Conservation (phyloP, 306 rosid species). For the Senna tora region DNA sequence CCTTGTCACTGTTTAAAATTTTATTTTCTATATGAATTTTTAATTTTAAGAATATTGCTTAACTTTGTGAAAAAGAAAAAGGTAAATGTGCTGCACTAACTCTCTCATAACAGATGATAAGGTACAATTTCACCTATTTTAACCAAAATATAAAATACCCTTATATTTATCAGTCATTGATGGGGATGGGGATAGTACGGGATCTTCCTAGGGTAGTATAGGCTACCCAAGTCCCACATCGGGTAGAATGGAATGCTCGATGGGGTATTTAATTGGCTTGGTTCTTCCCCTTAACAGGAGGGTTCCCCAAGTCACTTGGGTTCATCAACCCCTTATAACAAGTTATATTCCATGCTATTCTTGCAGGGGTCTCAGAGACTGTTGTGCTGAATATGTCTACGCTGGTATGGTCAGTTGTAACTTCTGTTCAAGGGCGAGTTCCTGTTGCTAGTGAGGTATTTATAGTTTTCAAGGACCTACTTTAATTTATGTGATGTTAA, state of each 20-base stretch:
- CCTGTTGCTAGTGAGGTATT: constrained; percentile 93
- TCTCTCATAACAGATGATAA: too few relatives aligned
- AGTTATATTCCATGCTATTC: constrained; percentile 30
- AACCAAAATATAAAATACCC: too few relatives aligned
- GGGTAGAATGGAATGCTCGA: too few relatives aligned
- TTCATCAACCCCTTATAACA: constrained; percentile 4
- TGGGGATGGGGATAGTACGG: too few relatives aligned
- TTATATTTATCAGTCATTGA: too few relatives aligned
- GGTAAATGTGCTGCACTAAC: too few relatives aligned
- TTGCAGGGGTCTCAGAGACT: constrained; percentile 86
- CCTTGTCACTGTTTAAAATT: constrained; percentile 27
- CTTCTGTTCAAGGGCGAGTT: constrained; percentile 88
- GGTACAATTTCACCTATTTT: too few relatives aligned
- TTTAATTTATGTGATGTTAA: constrained; percentile 1
- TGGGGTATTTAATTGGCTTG: too few relatives aligned
- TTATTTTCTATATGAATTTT: background rate
- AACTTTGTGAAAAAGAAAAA: background rate
- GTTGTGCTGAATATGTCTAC: constrained; percentile 86
- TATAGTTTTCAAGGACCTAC: constrained; percentile 14
- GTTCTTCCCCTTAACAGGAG: too few relatives aligned
- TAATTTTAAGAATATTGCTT: constrained; percentile 25
- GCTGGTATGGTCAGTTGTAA: constrained; percentile 83
- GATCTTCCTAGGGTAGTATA: too few relatives aligned
- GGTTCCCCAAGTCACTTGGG: too few relatives aligned
- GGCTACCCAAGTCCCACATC: too few relatives aligned